phyloP scores from a whole-genome alignment of 2,329 filamentous ascomycete genomes.

The Pseudogymnoascus sp. region DNA sequence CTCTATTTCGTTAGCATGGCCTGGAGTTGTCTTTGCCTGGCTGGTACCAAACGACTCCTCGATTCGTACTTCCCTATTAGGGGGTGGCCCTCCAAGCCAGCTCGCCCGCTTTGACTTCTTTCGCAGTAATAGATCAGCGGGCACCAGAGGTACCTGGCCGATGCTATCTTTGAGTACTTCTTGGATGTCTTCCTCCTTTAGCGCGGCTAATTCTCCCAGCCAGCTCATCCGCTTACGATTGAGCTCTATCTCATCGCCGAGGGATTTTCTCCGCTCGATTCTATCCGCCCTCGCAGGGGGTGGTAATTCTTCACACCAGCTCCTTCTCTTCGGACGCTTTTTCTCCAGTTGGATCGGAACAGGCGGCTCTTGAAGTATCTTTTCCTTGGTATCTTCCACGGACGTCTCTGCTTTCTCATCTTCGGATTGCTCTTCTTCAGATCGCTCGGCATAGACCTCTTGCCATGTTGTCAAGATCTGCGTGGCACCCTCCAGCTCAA shows the following conservation, averaged over 20 bases:
- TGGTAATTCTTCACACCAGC: background rate
- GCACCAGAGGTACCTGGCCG: background rate
- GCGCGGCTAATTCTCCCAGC: background rate
- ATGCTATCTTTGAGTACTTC: background rate
- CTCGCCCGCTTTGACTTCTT: background rate
- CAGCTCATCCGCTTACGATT: background rate
- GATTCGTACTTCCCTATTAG: background rate
- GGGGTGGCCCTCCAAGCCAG: background rate
- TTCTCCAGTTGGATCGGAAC: background rate
- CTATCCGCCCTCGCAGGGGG: background rate
- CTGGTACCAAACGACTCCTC: background rate
- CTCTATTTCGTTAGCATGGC: background rate
- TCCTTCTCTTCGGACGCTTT: background rate
- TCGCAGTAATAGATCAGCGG: background rate
- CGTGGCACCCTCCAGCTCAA: background rate
- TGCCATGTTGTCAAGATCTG: constrained; percentile 3
- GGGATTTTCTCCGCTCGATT: background rate
- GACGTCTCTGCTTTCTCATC: background rate
- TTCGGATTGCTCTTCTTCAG: background rate
- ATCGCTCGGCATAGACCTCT: background rate
- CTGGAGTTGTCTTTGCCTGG: background rate
- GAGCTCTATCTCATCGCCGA: background rate
- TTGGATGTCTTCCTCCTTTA: background rate
- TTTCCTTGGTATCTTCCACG: background rate
- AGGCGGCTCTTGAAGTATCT: background rate